Evolutionary conservation across 2,329 filamentous ascomycete genomes (phyloP), one percentile per base, ranked within the genome.

Genomic region (Aspergillus candidus): DNA sequence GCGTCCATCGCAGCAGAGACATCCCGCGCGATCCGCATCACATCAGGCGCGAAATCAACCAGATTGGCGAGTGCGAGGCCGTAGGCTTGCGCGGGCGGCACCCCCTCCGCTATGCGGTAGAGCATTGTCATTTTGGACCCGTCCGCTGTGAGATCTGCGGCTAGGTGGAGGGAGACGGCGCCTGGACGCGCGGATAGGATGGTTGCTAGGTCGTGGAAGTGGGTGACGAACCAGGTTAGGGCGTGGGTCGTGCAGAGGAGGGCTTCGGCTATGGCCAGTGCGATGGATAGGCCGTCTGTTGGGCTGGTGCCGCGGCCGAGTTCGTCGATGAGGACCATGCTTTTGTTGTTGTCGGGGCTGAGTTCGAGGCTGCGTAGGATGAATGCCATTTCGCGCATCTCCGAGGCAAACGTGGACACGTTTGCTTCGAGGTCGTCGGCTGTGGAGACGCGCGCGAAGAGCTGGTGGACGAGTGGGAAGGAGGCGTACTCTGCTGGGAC

Each of bases 321-420:
- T 60, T 98, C 93, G 56, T 98, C 93, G 39, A 98, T 80, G 38
- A 98, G 86, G 2, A 84, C 82, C 55, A 95, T 74, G 54, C 86
- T 91, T 38, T 80, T 78, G 22, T 27, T 27, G 22, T 27, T 27
- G 22, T 3, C 6, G 22, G 22, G 22, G 6, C 2, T 27, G 6
- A 75, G 73, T 51, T 89, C 83, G 44, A 96, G 79, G 58, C 95
- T 94, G 41, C 81, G 78, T 1, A 97, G 69, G 43, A 98, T 96
- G 62, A 94, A 95, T 0, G 90, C 88, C 70, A 91, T 94, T 58
- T 97, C 93, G 34, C 88, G 79, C 93, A 98, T 97, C 65, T 98
- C 93, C 0, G 88, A 78, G 0, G 90, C 88, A 61, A 97, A 98
- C 0, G 88, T 95, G 0, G 91, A 97, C 17, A 95, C 79, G 50